A percentile compares a stretch with the other conserved stretches of the same genome.
Conservation (phyloP, 352 stramenopile genomes). For the Globisporangium cederbergense region DNA sequence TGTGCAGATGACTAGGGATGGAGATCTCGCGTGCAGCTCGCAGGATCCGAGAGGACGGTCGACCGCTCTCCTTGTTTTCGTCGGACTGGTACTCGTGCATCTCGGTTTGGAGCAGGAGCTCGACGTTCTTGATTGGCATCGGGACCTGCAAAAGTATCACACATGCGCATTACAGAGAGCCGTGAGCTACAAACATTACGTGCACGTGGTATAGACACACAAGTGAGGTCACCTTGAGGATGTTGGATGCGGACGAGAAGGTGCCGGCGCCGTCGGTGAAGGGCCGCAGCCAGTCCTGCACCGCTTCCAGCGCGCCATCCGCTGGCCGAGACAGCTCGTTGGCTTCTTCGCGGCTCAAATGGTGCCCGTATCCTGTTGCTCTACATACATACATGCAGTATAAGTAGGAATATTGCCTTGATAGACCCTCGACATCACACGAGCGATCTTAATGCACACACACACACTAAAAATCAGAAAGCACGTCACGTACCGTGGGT, state of each 20-base stretch:
- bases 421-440: background rate
- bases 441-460: background rate
- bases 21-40: constrained; percentile 28
- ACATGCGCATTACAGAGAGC: background rate
- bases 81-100: constrained; percentile 42
- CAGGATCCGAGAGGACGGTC: constrained; percentile 32
- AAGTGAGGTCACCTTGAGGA: constrained; percentile 14
- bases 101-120: constrained; percentile 46
- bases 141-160: constrained; percentile 15
- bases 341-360: constrained; percentile 38
- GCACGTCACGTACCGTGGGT: constrained; percentile 42
- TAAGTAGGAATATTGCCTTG: too few relatives aligned
- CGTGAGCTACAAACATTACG: background rate
- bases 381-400: constrained; percentile 18
- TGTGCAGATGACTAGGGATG: constrained; percentile 38
- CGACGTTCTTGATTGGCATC: constrained; percentile 42
- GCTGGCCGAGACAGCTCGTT: constrained; percentile 40
- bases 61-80: background rate
- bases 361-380: constrained; percentile 44
- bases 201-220: constrained; percentile 23
- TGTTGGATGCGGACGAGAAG: constrained; percentile 44
- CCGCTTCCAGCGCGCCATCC: constrained; percentile 38
- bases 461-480: background rate
- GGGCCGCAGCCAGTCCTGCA: constrained; percentile 46
- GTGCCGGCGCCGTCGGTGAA: constrained; percentile 17